Conservation (phyloP, 495 filamentous ascomycete genomes). For the Annulohypoxylon moriforme region DNA sequence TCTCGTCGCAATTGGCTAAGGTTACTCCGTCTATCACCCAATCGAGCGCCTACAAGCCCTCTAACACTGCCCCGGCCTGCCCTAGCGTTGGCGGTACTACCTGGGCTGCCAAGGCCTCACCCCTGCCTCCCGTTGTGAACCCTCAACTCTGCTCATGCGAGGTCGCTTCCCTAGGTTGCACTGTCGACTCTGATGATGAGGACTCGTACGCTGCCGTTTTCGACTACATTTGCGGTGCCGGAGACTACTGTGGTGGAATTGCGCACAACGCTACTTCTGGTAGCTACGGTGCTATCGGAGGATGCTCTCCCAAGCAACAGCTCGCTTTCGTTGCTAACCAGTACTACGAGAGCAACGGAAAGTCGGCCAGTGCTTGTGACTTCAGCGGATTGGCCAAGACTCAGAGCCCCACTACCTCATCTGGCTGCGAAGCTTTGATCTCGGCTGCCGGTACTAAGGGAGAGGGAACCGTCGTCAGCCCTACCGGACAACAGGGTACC, state of each 20-base stretch:
- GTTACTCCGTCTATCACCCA: slow-evolving; percentile 72
- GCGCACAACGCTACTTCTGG: slow-evolving; percentile 75
- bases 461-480: slow-evolving; percentile 40
- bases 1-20: slow-evolving; percentile 75
- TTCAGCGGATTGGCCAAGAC: slow-evolving; percentile 75
- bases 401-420: slow-evolving; percentile 56
- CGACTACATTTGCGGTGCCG: slow-evolving; percentile 77
- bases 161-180: slow-evolving; percentile 73
- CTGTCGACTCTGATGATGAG: slow-evolving; percentile 61
- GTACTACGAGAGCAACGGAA: slow-evolving; percentile 75
- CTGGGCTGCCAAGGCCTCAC: slow-evolving; percentile 74
- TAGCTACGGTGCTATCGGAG: slow-evolving; percentile 84
- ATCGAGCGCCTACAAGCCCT: slow-evolving; percentile 77
- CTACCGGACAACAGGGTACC: slow-evolving; percentile 35
- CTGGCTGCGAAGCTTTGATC: slow-evolving; percentile 53
- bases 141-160: slow-evolving; percentile 82
- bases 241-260: slow-evolving; percentile 73
- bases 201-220: slow-evolving; percentile 67
- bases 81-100: slow-evolving; percentile 72
- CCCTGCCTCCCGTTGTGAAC: slow-evolving; percentile 83
- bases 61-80: slow-evolving; percentile 79
- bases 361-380: slow-evolving; percentile 72
- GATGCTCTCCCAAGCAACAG: slow-evolving; percentile 82
- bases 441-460: slow-evolving; percentile 55
- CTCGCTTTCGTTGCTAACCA: slow-evolving; percentile 83